A percentile compares a stretch with the other conserved stretches of the same genome.
Conservation (phyloP, 2,329 filamentous ascomycete genomes). For the Aureobasidium sp. region DNA sequence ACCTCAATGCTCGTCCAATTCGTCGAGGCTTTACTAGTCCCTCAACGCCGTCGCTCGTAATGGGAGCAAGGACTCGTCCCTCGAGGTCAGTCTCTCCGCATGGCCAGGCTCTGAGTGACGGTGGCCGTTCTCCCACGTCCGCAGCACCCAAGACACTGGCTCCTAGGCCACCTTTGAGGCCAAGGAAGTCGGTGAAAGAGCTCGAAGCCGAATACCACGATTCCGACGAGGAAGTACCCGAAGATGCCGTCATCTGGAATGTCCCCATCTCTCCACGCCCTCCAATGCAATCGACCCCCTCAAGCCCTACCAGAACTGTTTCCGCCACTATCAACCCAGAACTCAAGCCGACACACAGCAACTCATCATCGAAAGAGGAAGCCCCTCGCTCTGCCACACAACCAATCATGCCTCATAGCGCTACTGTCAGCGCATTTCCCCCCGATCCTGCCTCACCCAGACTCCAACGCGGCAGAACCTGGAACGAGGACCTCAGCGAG, state of each 20-base stretch:
- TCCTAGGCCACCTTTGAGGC: conserved; percentile 55
- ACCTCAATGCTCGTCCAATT: conserved; percentile 31
- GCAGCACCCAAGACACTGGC: conserved; percentile 19
- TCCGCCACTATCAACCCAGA: conserved; percentile 20
- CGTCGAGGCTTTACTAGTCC: conserved; percentile 36
- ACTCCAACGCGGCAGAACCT: conserved; percentile 54
- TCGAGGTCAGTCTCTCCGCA: conserved; percentile 30
- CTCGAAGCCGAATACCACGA: conserved; percentile 75
- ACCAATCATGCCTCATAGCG: conserved; percentile 26
- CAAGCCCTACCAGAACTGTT: conserved; percentile 29
- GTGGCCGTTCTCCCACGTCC: conserved; percentile 18
- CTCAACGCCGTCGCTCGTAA: conserved; percentile 23
- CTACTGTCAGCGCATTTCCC: conserved; percentile 24
- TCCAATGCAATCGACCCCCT: conserved; percentile 21
- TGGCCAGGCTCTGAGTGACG: conserved; percentile 22
- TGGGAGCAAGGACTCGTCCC: conserved; percentile 17
- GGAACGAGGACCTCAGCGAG: conserved; percentile 63
- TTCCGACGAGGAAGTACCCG: conserved; percentile 67
- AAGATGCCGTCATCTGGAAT: conserved; percentile 72
- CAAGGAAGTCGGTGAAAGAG: conserved; percentile 61
- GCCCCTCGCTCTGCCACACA: neutral
- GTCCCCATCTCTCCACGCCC: conserved; percentile 66
- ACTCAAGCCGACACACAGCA: neutral
- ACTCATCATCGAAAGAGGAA: conserved; percentile 3
- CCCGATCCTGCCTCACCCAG: conserved; percentile 22